Evolutionary conservation across 352 stramenopile genomes (phyloP).

Genomic region (Phytophthora parvispora): DNA sequence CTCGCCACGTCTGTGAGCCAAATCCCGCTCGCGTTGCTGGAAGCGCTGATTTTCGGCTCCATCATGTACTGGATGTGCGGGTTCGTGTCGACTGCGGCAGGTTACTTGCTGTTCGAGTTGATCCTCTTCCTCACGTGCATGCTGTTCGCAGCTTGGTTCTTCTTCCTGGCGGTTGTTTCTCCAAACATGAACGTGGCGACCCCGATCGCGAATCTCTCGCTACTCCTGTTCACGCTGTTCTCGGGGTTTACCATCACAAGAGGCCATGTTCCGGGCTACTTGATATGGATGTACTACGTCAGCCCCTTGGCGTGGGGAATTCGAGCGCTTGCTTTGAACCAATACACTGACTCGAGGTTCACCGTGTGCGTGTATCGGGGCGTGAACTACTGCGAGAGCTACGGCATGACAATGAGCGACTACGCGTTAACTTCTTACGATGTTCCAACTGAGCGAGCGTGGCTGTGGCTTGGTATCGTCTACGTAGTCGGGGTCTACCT

Average conservation of each 20-base stretch:
- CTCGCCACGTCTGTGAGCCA: conserved; percentile 51
- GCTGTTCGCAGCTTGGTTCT: conserved; percentile 55
- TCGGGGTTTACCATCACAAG: conserved; percentile 60
- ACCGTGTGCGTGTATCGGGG: conserved; percentile 41
- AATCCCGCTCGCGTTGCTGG: conserved; percentile 55
- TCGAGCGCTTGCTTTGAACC: conserved; percentile 40
- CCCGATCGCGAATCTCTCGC: conserved; percentile 53
- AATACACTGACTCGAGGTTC: conserved; percentile 50
- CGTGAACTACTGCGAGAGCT: conserved; percentile 38
- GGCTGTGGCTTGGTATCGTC: too few relatives aligned
- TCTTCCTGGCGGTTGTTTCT: conserved; percentile 43
- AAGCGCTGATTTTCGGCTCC: conserved; percentile 80
- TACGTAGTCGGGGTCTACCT: too few relatives aligned
- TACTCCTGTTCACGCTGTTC: conserved; percentile 62
- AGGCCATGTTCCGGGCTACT: conserved; percentile 54
- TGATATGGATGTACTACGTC: conserved; percentile 55
- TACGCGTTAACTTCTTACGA: conserved; percentile 48
- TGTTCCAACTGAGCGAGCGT: conserved; percentile 38
- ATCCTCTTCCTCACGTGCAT: conserved; percentile 61
- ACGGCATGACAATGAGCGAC: conserved; percentile 44
- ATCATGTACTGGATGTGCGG: conserved; percentile 89
- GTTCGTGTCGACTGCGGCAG: conserved; percentile 36
- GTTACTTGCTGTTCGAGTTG: conserved; percentile 55
- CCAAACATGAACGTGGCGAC: conserved; percentile 55
- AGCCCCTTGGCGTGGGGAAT: conserved; percentile 54